These are phyloP conservation scores for Aleurites moluccanus DNA, from an alignment of 441 rosid species.

Conservation along the genomic window DNA sequence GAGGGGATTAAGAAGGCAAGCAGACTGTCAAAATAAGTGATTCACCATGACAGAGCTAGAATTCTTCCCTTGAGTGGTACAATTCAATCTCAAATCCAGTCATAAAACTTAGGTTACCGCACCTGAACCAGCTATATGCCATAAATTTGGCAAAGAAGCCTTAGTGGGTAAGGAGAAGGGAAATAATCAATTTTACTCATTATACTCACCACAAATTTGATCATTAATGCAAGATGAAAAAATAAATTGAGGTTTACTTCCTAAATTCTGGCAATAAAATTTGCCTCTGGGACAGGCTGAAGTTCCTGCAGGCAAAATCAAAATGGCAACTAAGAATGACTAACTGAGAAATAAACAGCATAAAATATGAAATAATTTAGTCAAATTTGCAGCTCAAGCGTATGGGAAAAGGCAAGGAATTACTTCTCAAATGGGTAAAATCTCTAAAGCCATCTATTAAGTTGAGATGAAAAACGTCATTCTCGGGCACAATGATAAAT, in stretches of 20 bases:
- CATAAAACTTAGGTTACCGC: background rate
- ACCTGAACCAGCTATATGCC: background rate
- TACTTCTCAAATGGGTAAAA: background rate
- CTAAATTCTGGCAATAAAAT: conserved; percentile 80
- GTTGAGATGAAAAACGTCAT: background rate
- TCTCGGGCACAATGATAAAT: background rate
- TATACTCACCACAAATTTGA: conserved; percentile 64
- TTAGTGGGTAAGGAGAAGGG: background rate
- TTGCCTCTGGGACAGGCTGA: conserved; percentile 83
- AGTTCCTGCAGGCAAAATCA: conserved; percentile 61
- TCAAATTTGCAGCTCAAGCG: background rate
- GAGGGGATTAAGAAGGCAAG: background rate
- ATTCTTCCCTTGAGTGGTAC: background rate
- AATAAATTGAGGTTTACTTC: conserved; percentile 69
- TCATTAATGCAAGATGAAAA: conserved; percentile 83
- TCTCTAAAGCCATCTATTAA: background rate
- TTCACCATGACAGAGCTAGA: background rate
- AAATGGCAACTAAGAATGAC: conserved; percentile 18
- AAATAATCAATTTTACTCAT: background rate
- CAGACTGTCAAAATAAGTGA: background rate
- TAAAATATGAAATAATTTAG: background rate
- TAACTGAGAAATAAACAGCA: background rate
- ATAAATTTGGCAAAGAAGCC: background rate
- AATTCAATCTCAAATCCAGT: background rate
- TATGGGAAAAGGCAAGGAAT: background rate